Percentiles rank a stretch among this genome's conserved stretches.
Evolutionary conservation across 345 rosid genomes (phyloP).

Genomic region (Lagerstroemia speciosa): DNA sequence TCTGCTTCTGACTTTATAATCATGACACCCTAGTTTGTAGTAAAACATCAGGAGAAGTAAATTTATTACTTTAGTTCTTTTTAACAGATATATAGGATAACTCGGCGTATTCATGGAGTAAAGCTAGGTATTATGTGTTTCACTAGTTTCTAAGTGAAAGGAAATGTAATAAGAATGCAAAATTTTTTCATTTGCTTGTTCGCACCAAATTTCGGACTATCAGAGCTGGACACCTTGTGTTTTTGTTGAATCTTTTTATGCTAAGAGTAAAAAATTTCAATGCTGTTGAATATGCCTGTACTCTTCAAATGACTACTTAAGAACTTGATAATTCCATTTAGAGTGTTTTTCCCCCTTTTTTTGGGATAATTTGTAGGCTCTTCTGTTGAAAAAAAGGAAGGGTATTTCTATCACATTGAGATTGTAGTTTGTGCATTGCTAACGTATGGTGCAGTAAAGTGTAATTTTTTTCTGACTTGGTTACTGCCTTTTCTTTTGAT

Average conservation of each 20-base stretch:
- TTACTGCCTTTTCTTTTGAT: background rate
- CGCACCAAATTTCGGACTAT: background rate
- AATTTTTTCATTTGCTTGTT: background rate
- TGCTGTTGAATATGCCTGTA: background rate
- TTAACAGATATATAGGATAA: background rate
- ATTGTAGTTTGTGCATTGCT: background rate
- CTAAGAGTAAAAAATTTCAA: background rate
- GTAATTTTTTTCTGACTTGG: background rate
- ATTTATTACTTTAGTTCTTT: background rate
- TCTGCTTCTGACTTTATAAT: slow-evolving; percentile 8
- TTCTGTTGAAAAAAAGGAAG: background rate
- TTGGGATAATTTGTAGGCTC: background rate
- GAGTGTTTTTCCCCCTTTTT: too few relatives aligned
- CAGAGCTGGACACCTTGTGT: background rate
- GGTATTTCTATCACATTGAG: background rate
- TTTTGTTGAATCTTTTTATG: background rate
- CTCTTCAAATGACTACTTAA: too few relatives aligned
- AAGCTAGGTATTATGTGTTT: background rate
- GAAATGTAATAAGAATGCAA: background rate
- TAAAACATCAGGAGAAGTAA: background rate
- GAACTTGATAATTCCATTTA: background rate
- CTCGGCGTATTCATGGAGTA: background rate
- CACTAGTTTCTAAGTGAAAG: background rate
- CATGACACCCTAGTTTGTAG: background rate
- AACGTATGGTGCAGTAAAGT: background rate